These are phyloP conservation scores for Microcos paniculata DNA, from an alignment of 345 rosid genomes.

Conservation along the genomic window DNA sequence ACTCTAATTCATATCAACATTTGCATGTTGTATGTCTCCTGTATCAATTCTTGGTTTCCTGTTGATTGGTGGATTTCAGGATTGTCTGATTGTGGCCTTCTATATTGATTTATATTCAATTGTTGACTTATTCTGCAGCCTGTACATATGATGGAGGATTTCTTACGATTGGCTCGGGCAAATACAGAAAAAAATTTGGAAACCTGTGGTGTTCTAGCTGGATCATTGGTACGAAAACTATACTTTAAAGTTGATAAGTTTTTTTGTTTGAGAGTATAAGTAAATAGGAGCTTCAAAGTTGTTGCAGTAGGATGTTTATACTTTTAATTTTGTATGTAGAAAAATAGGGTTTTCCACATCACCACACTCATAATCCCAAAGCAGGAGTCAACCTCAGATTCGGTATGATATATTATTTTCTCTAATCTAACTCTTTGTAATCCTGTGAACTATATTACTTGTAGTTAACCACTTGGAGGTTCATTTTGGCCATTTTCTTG, in stretches of 20 bases:
- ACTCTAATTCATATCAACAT: constrained; percentile 66
- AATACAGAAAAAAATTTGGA: constrained; percentile 87
- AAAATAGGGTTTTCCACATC: constrained; percentile 89
- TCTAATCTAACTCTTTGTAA: not conserved
- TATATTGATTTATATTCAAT: not conserved
- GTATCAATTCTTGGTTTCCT: constrained; percentile 29
- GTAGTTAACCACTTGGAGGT: not conserved
- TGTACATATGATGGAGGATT: constrained; percentile 79
- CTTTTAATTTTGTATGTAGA: constrained; percentile 39
- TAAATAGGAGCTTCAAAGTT: not conserved
- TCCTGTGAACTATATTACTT: not conserved
- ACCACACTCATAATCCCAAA: constrained; percentile 89
- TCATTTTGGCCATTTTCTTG: not conserved
- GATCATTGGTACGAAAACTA: constrained; percentile 63
- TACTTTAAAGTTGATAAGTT: not conserved
- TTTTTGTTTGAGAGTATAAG: not conserved
- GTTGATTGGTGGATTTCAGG: constrained; percentile 22
- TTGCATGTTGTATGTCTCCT: constrained; percentile 73
- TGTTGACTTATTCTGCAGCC: constrained; percentile 52
- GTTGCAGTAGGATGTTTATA: constrained; percentile 15
- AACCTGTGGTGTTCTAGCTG: constrained; percentile 96
- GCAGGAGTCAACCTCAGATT: constrained; percentile 96
- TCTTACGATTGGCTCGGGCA: constrained; percentile 71
- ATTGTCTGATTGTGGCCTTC: not conserved
- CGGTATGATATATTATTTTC: constrained; percentile 40